These are phyloP conservation scores for Microbotryomycetes sp. DNA, from an alignment of 1,284 basidiomycete species.

Conservation along the genomic window DNA sequence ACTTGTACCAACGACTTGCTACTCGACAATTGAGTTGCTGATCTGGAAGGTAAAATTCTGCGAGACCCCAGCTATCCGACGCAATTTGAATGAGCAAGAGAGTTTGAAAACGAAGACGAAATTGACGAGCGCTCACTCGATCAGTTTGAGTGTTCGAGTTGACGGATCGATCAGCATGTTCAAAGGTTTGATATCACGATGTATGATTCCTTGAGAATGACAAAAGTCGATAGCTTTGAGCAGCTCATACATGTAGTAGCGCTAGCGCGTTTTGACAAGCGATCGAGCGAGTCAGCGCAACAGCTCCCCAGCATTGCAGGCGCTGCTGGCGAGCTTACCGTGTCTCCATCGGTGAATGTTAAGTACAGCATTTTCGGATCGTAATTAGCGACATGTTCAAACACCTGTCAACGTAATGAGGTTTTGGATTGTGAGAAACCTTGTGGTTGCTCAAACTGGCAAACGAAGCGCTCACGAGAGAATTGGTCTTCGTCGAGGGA, in stretches of 20 bases:
- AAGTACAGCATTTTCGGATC: constrained; percentile 96
- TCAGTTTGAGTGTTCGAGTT: neutral
- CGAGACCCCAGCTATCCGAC: constrained; percentile 95
- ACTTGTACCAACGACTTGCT: constrained; percentile 94
- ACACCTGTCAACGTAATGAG: constrained; percentile 91
- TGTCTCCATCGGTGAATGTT: constrained; percentile 88
- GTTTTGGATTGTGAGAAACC: no score
- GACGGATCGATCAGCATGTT: constrained; percentile 97
- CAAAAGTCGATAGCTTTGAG: constrained; percentile 95
- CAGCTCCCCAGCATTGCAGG: no score
- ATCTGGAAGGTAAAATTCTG: constrained; percentile 95
- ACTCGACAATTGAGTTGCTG: constrained; percentile 98
- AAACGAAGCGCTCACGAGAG: constrained; percentile 41
- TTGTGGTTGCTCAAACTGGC: neutral
- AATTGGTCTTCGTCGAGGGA: constrained; percentile 84
- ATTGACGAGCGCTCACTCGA: constrained; percentile 51
- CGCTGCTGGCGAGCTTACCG: no score
- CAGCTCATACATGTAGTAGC: constrained; percentile 93
- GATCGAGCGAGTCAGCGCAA: no score
- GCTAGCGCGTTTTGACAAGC: no score
- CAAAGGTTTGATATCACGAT: constrained; percentile 94
- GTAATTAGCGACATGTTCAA: constrained; percentile 85
- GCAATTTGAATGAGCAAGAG: constrained; percentile 38
- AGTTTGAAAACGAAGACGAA: neutral
- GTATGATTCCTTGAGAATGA: constrained; percentile 97